phyloP scores from a whole-genome alignment of 768 basidiomycete species.

The Mycena polygramma region DNA sequence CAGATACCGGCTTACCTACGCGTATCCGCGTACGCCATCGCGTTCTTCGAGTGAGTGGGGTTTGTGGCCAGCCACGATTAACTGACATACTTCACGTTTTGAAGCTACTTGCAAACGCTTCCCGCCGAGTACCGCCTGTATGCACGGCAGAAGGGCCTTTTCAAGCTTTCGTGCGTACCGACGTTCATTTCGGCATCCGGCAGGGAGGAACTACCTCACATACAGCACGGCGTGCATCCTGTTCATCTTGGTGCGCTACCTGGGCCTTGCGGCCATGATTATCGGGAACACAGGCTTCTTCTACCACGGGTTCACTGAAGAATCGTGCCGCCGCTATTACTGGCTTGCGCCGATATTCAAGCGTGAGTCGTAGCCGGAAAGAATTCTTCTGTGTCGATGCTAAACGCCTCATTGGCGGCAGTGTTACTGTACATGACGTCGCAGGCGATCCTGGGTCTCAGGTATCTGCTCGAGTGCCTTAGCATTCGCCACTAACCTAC shows the following conservation, averaged over 20 bases:
- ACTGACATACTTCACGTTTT: background rate
- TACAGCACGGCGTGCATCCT: slow-evolving; percentile 32
- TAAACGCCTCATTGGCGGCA: background rate
- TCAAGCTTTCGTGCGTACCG: slow-evolving; percentile 20
- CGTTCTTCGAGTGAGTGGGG: slow-evolving; percentile 30
- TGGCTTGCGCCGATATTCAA: slow-evolving; percentile 33
- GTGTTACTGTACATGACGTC: slow-evolving; percentile 28
- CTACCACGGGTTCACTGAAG: slow-evolving; percentile 33
- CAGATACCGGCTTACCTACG: slow-evolving; percentile 29
- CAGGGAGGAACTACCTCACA: background rate
- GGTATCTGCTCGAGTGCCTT: slow-evolving; percentile 9
- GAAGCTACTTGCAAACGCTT: slow-evolving; percentile 23
- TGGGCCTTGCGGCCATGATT: slow-evolving; percentile 24
- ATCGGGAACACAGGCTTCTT: slow-evolving; percentile 31
- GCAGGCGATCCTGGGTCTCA: slow-evolving; percentile 28
- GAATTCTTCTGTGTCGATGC: background rate
- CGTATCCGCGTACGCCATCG: slow-evolving; percentile 28
- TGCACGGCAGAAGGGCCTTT: slow-evolving; percentile 15
- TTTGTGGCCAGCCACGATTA: background rate
- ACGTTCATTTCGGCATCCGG: background rate
- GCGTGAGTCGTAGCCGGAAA: slow-evolving; percentile 6
- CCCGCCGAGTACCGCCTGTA: slow-evolving; percentile 30
- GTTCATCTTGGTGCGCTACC: slow-evolving; percentile 35
- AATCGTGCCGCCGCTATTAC: slow-evolving; percentile 19
- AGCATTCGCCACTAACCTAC: no score